These are phyloP conservation scores for Suillus occidentalis DNA, from an alignment of 768 basidiomycete species.

Conservation along the genomic window DNA sequence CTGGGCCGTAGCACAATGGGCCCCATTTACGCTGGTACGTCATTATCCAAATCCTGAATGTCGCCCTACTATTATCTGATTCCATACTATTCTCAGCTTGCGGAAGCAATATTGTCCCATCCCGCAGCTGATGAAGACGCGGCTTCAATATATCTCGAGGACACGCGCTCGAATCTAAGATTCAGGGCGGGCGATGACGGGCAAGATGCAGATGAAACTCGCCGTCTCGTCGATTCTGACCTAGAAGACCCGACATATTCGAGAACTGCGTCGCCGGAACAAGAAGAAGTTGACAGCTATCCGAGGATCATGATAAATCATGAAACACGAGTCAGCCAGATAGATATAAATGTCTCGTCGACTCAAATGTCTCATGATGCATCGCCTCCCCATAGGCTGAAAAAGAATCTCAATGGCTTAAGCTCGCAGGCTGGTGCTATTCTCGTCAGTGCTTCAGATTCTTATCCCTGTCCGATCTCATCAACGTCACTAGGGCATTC, in stretches of 20 bases:
- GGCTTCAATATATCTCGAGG: conserved; percentile 25
- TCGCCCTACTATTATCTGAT: conserved; percentile 19
- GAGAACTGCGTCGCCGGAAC: conserved; percentile 11
- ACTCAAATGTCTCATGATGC: conserved; percentile 13
- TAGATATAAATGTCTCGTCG: conserved; percentile 35
- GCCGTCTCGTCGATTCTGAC: conserved; percentile 20
- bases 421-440: conserved; percentile 89
- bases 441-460: conserved; percentile 48
- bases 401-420: conserved; percentile 36
- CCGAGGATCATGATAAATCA: conserved; percentile 40
- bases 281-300: conserved; percentile 17
- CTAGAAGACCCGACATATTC: conserved; percentile 19
- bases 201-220: conserved; percentile 31
- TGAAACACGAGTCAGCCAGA: conserved; percentile 49
- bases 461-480: conserved; percentile 2
- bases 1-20: conserved; percentile 95
- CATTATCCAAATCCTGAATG: neutral
- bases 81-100: conserved; percentile 51
- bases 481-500: conserved; percentile 67
- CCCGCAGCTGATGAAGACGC: conserved; percentile 35
- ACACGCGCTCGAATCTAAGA: conserved; percentile 30
- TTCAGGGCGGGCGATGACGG: conserved; percentile 13
- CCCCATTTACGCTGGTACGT: conserved; percentile 83
- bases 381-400: neutral
- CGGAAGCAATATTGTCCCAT: conserved; percentile 80